Conservation (phyloP, 495 filamentous ascomycete species). For the Chaetomium cochliodes region DNA sequence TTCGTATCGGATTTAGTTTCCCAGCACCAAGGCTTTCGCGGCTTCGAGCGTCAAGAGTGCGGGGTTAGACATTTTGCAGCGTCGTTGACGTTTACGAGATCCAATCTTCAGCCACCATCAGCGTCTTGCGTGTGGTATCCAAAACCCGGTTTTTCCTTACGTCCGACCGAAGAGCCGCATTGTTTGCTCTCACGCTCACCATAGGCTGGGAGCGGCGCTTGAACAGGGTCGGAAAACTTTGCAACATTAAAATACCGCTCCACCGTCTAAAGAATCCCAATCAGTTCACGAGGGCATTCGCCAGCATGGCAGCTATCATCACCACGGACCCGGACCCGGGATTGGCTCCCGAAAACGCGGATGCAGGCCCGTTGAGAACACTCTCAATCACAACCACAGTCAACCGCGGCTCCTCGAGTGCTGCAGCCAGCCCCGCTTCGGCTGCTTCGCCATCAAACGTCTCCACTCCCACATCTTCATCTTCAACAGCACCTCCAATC, state of each 20-base stretch:
- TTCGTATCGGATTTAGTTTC: neutral
- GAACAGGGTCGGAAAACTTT: neutral
- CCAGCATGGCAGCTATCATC: constrained; percentile 21
- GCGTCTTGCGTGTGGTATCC: neutral
- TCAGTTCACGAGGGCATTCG: constrained; percentile 3
- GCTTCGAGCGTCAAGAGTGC: neutral
- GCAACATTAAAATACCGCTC: constrained; percentile 23
- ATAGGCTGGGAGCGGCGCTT: neutral
- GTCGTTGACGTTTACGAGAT: neutral
- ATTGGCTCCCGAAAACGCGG: neutral
- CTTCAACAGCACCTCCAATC: constrained; percentile 27
- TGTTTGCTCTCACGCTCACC: neutral
- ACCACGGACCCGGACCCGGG: constrained; percentile 1
- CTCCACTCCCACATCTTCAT: constrained; percentile 30
- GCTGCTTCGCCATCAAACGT: constrained; percentile 29
- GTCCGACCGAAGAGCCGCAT: neutral
- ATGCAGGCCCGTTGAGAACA: constrained; percentile 12
- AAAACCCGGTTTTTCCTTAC: neutral
- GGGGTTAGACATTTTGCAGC: neutral
- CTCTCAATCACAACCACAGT: constrained; percentile 25
- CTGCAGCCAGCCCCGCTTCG: constrained; percentile 34
- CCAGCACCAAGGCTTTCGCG: neutral
- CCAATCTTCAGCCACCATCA: neutral
- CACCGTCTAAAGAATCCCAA: constrained; percentile 15
- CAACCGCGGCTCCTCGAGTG: constrained; percentile 22